Evolutionary conservation across 2,329 filamentous ascomycete species (phyloP).

Genomic region (Phyllosticta citribraziliensis): DNA sequence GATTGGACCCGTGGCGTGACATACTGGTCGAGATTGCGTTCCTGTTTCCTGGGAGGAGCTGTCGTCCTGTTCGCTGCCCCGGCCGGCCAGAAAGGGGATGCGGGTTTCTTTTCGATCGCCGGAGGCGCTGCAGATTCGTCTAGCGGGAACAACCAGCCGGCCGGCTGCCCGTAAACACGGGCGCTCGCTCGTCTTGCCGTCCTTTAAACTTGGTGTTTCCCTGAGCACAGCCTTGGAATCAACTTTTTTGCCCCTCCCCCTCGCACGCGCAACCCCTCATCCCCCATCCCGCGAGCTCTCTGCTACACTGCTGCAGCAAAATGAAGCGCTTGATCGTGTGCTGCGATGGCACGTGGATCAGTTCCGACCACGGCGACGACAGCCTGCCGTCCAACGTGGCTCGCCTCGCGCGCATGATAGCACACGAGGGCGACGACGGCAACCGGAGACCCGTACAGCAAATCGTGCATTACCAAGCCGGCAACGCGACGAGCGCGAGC

Average conservation of each 20-base stretch:
- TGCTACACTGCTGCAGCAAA: not conserved
- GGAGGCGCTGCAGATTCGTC: not conserved
- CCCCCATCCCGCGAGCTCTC: too few species aligned
- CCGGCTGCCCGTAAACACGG: not conserved
- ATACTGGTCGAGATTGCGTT: not conserved
- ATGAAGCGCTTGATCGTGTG: slow-evolving; percentile 22
- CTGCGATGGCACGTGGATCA: slow-evolving; percentile 27
- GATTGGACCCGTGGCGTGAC: not conserved
- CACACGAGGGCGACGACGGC: slow-evolving; percentile 36
- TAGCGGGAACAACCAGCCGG: not conserved
- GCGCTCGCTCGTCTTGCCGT: not conserved
- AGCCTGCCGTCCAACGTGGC: slow-evolving; percentile 41
- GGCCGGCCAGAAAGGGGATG: not conserved
- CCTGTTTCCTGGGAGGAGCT: not conserved
- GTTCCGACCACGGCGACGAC: not conserved
- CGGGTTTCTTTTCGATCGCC: not conserved
- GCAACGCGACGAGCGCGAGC: slow-evolving; percentile 30
- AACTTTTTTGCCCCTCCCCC: not conserved
- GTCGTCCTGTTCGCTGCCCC: not conserved
- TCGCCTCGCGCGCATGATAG: slow-evolving; percentile 39
- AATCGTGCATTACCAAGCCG: slow-evolving; percentile 42
- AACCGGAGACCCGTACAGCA: slow-evolving; percentile 30
- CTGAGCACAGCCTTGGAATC: not conserved
- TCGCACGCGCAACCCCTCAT: too few species aligned
- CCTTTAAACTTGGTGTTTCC: not conserved